Base-by-base conservation (phyloP, 2,329 filamentous ascomycete genomes). In the Fusarium compactum region DNA sequence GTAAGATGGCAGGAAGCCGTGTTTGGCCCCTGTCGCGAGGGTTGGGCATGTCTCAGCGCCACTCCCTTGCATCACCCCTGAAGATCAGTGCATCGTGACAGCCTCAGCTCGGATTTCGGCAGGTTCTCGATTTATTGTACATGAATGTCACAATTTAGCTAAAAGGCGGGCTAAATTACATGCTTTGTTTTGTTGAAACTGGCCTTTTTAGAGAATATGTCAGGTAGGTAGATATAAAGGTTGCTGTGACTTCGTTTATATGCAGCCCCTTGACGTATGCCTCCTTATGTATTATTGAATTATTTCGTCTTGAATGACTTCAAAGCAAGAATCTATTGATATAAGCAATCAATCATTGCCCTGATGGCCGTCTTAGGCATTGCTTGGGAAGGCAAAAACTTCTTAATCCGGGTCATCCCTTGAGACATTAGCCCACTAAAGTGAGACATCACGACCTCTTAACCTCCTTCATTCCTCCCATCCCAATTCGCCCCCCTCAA, bases 401-500 rank as follows among this genome's bases (percentile, higher is more conserved):
- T n/a, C 34, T 7, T 18, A 4, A 38, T 38, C 34, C 6, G 6
- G 25, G 8, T 6, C 25, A 38, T 40, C 57, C 50, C 47, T 62
- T 0, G n/a, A 30, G n/a, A 50, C n/a, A 57, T 15, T 40, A 10
- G 12, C 18, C 52, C 40, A 45, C 29, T 15, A 44, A 20, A 27
- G 47, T 74, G 55, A 75, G 59, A 75, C 71, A 75, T 65, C 27
- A 40, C 50, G 57, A 40, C 34, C 62, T 55, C 44, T 27, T 34
- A 51, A 51, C 34, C n/a, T 59, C 52, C 34, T 65, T 15, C 73
- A 75, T 75, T 75, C 73, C 73, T 62, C 15, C 3, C 18, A 16
- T 8, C 24, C 40, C 29, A 47, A 51, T 8, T 52, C 15, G 52
- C 69, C 69, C 43, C 71, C 67, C 58, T 69, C 45, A 58, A 56